Conservation (phyloP, 116 monocot species). For the Papilionanthe hybrid region DNA sequence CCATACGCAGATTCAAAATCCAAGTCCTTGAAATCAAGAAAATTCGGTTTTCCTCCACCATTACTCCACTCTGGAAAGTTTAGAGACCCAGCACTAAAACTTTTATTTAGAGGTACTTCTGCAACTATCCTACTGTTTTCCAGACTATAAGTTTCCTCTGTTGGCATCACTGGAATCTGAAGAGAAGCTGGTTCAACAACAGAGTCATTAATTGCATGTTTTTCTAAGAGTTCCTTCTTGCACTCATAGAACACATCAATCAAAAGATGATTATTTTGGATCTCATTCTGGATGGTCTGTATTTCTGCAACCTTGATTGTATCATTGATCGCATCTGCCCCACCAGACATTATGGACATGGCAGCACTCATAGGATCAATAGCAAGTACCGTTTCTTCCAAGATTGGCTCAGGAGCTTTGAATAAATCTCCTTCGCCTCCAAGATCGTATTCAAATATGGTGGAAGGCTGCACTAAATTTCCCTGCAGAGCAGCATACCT, state of each 20-base stretch:
- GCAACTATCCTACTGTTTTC: slow-evolving; percentile 12
- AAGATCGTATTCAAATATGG: slow-evolving; percentile 53
- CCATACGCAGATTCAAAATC: slow-evolving; percentile 57
- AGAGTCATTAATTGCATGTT: slow-evolving; percentile 20
- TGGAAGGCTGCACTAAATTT: slow-evolving; percentile 19
- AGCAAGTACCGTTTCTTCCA: slow-evolving; percentile 36
- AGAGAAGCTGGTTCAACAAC: slow-evolving; percentile 13
- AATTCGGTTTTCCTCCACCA: slow-evolving; percentile 20
- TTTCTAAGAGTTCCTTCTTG: slow-evolving; percentile 44
- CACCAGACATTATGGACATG: slow-evolving; percentile 51
- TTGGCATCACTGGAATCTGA: slow-evolving; percentile 14
- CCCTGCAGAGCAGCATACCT: neutral
- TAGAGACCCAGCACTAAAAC: slow-evolving; percentile 39
- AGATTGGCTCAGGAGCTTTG: slow-evolving; percentile 72
- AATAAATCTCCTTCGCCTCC: slow-evolving; percentile 67
- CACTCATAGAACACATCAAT: slow-evolving; percentile 50
- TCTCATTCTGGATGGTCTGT: slow-evolving; percentile 35
- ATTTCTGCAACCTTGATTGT: slow-evolving; percentile 30
- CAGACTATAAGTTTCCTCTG: slow-evolving; percentile 6
- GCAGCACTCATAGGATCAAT: slow-evolving; percentile 46
- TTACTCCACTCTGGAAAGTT: slow-evolving; percentile 25
- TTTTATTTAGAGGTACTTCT: slow-evolving; percentile 37
- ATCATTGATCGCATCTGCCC: slow-evolving; percentile 31
- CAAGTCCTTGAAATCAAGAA: slow-evolving; percentile 58
- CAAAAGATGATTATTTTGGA: slow-evolving; percentile 11